Evolutionary conservation across 495 filamentous ascomycete species (phyloP).

Genomic region (Xylaria grammica): DNA sequence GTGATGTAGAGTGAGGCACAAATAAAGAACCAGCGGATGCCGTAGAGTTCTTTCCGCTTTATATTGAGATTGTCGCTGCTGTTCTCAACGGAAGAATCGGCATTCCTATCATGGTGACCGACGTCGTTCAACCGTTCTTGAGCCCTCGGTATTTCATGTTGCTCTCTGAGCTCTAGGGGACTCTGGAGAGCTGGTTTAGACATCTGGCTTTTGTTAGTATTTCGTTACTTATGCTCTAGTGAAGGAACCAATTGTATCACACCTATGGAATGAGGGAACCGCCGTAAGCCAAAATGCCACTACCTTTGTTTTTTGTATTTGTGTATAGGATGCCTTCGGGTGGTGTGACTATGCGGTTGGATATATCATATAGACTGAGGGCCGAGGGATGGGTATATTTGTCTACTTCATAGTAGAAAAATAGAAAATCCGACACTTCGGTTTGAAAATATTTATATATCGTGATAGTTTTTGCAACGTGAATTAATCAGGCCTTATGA

Average conservation of each 20-base stretch:
- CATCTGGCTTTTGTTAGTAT: neutral
- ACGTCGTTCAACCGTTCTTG: neutral
- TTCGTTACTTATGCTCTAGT: neutral
- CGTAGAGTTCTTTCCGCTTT: slow-evolving; percentile 17
- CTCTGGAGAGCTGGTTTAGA: neutral
- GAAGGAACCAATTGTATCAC: neutral
- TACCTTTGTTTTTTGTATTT: too few species aligned
- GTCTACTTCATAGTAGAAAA: too few species aligned
- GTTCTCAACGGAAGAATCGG: neutral
- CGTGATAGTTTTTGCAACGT: too few species aligned
- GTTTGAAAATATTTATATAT: too few species aligned
- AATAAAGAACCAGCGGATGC: slow-evolving; percentile 48
- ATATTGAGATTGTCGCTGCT: neutral
- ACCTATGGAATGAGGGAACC: neutral
- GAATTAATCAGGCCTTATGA: too few species aligned
- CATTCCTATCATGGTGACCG: neutral
- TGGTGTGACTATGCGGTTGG: too few species aligned
- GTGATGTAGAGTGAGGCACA: slow-evolving; percentile 52
- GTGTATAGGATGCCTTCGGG: too few species aligned
- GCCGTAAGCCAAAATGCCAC: too few species aligned
- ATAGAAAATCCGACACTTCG: too few species aligned
- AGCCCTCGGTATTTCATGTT: neutral
- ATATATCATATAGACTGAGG: too few species aligned
- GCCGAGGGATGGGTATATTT: too few species aligned
- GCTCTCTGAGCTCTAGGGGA: neutral